Percentiles rank a stretch among this genome's conserved stretches.
Conservation (phyloP, 2,329 filamentous ascomycete species). For the Beauveria caledonica region DNA sequence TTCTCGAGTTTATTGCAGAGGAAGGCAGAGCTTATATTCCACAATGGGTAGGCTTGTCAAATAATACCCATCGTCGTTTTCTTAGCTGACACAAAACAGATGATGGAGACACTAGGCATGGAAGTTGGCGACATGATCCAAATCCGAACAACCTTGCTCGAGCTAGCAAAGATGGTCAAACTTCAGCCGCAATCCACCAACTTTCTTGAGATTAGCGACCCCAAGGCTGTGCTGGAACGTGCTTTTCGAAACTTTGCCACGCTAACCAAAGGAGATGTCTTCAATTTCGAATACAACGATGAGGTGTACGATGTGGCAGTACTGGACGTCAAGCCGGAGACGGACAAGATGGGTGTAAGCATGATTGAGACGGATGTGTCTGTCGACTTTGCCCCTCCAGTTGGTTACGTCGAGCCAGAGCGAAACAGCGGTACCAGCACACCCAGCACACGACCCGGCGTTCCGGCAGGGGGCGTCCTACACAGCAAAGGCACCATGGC, state of each 20-base stretch:
- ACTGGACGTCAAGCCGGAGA: conserved; percentile 82
- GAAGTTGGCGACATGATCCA: conserved; percentile 93
- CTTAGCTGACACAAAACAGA: conserved; percentile 39
- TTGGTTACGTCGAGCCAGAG: conserved; percentile 88
- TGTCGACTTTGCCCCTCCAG: conserved; percentile 88
- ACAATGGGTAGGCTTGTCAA: conserved; percentile 62
- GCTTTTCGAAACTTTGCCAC: conserved; percentile 95
- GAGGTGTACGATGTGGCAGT: conserved; percentile 89
- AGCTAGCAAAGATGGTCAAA: conserved; percentile 87
- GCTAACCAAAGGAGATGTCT: conserved; percentile 85
- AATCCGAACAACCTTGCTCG: conserved; percentile 88
- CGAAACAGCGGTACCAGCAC: conserved; percentile 77
- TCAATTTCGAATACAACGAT: conserved; percentile 96
- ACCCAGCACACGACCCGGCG: conserved; percentile 57
- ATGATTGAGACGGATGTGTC: conserved; percentile 95
- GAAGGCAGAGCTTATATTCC: conserved; percentile 95
- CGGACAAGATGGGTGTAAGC: conserved; percentile 75
- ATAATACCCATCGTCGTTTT: not conserved
- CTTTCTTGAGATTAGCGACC: conserved; percentile 95
- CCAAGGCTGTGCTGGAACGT: conserved; percentile 93
- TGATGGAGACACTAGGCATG: conserved; percentile 86
- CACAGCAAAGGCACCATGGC: conserved; percentile 92
- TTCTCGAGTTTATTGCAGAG: conserved; percentile 94
- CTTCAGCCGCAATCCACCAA: conserved; percentile 87
- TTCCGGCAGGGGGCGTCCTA: conserved; percentile 64